phyloP scores from a whole-genome alignment of 768 basidiomycete genomes.

The Russula sp. region DNA sequence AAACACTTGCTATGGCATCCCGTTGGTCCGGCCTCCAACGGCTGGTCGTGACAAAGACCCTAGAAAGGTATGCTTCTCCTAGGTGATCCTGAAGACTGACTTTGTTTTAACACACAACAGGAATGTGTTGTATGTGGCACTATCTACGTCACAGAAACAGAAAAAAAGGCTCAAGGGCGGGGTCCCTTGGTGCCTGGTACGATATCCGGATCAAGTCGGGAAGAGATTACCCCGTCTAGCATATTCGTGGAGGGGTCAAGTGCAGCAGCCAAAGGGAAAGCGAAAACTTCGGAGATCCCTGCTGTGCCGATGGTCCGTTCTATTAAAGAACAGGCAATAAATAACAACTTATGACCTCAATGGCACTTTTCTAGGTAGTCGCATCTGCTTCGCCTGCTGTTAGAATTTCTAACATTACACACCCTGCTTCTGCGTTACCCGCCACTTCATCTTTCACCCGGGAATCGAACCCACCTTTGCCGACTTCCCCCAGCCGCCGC shows the following conservation, averaged over 20 bases:
- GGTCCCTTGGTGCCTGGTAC: constrained; percentile 12
- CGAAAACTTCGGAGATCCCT: constrained; percentile 2
- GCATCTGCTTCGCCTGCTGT: constrained; percentile 5
- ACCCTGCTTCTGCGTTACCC: not conserved
- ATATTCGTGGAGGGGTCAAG: not conserved
- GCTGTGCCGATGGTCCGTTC: constrained; percentile 9
- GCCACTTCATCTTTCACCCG: not conserved
- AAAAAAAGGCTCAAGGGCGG: constrained; percentile 18
- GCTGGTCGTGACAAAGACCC: constrained; percentile 57
- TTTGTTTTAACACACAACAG: constrained; percentile 10
- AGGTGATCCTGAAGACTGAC: constrained; percentile 8
- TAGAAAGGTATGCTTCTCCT: constrained; percentile 50
- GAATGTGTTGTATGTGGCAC: constrained; percentile 31
- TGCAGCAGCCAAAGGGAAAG: constrained; percentile 16
- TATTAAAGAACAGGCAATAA: not conserved
- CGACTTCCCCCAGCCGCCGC: not conserved
- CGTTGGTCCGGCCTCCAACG: constrained; percentile 78
- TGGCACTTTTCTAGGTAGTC: constrained; percentile 7
- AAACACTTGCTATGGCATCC: constrained; percentile 67
- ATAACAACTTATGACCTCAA: not conserved
- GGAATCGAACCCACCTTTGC: constrained; percentile 10
- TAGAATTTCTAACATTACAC: not conserved
- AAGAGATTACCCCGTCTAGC: constrained; percentile 5
- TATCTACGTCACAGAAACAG: constrained; percentile 25
- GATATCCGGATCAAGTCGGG: constrained; percentile 2